Percentiles rank a stretch among this genome's conserved stretches.
These are phyloP conservation scores for Suhomyces bribrorum DNA, from an alignment of 1,139 yeast species.

Conservation along the genomic window DNA sequence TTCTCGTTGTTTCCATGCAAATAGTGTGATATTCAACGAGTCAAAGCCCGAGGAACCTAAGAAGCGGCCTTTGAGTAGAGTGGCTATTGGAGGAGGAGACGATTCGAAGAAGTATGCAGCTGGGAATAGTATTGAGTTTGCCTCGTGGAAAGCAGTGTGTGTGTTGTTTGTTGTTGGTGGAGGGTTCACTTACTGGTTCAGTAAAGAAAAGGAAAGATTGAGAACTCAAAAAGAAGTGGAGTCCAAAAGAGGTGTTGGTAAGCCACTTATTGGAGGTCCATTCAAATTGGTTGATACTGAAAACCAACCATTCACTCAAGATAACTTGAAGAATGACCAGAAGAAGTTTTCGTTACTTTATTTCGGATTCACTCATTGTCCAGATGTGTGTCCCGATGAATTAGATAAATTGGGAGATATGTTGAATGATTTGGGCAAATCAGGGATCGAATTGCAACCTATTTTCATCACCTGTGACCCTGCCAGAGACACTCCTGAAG, in stretches of 20 bases:
- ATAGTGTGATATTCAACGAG: conserved; percentile 4
- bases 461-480: conserved; percentile 96
- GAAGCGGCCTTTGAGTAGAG: conserved; percentile 50
- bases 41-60: conserved; percentile 14
- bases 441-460: conserved; percentile 69
- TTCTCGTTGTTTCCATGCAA: conserved; percentile 3
- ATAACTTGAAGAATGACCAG: conserved; percentile 62
- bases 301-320: conserved; percentile 71
- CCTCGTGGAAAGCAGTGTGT: conserved; percentile 85
- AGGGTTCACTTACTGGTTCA: conserved; percentile 67
- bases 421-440: conserved; percentile 59
- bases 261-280: conserved; percentile 91
- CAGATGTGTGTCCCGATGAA: conserved; percentile 98
- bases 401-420: conserved; percentile 85
- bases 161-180: conserved; percentile 69
- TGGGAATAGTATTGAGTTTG: conserved; percentile 57
- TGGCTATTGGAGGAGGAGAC: conserved; percentile 45
- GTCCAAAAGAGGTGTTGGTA: conserved; percentile 83
- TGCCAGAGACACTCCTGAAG: conserved; percentile 85
- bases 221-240: conserved; percentile 78
- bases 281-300: conserved; percentile 71
- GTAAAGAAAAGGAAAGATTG: conserved; percentile 70
- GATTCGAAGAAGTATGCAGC: conserved; percentile 32
- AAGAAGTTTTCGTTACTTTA: conserved; percentile 74
- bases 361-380: conserved; percentile 96